phyloP scores from a whole-genome alignment of 768 basidiomycete species.

The Coprinopsis sp. region DNA sequence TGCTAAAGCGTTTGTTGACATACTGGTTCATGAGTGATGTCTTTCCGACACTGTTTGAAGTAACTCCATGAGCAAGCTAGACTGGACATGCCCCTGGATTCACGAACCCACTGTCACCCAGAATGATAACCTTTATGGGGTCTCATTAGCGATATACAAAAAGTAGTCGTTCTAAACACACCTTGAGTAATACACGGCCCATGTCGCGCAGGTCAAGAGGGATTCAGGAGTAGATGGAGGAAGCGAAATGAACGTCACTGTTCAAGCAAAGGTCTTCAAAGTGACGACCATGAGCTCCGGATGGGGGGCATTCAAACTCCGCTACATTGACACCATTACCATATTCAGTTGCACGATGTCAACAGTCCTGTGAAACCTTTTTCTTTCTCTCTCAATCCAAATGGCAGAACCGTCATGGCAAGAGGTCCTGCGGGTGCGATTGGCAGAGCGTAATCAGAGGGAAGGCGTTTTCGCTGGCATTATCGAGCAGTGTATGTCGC shows the following conservation, averaged over 20 bases:
- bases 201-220: constrained; percentile 34
- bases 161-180: constrained; percentile 20
- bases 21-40: constrained; percentile 99
- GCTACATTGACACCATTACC: constrained; percentile 12
- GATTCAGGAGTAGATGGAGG: background rate
- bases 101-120: constrained; percentile 91
- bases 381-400: constrained; percentile 15
- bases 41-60: constrained; percentile 84
- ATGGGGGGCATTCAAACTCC: constrained; percentile 42
- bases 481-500: constrained; percentile 83
- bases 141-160: background rate
- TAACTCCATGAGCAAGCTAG: constrained; percentile 13
- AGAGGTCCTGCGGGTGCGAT: constrained; percentile 70
- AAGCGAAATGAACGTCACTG: background rate
- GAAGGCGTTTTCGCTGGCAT: constrained; percentile 79
- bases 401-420: constrained; percentile 88
- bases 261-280: constrained; percentile 8
- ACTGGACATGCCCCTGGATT: constrained; percentile 7
- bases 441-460: constrained; percentile 77
- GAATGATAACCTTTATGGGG: constrained; percentile 83
- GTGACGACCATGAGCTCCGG: constrained; percentile 18
- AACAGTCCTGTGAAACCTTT: background rate
- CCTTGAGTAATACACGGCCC: constrained; percentile 88
- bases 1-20: constrained; percentile 99
- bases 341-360: background rate